Conservation (phyloP, 768 basidiomycete genomes). For the Boletus edulis region DNA sequence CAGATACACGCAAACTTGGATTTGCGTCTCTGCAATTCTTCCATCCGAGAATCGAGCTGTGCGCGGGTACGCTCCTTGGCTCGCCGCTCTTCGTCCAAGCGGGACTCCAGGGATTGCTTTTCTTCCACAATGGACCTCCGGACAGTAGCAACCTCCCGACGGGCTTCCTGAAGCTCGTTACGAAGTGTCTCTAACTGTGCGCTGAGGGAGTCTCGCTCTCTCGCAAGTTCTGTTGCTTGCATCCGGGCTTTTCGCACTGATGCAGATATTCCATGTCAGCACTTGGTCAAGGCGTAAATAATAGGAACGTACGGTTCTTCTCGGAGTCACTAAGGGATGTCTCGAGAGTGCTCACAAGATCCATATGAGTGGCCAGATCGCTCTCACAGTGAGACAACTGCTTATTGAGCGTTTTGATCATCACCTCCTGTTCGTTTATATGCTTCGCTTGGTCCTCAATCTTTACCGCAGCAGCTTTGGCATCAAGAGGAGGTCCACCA, state of each 20-base stretch:
- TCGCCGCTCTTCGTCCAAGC: conserved; percentile 81
- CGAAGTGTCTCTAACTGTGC: conserved; percentile 65
- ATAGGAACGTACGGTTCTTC: conserved; percentile 73
- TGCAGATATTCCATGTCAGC: conserved; percentile 9
- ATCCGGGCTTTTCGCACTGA: conserved; percentile 90
- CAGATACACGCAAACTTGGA: conserved; percentile 91
- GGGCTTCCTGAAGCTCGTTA: conserved; percentile 71
- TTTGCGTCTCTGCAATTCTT: conserved; percentile 79
- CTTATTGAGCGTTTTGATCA: conserved; percentile 94
- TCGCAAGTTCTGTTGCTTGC: conserved; percentile 87
- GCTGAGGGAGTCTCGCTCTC: conserved; percentile 78
- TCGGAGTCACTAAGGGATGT: conserved; percentile 87
- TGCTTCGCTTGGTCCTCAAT: conserved; percentile 74
- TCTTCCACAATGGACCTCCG: conserved; percentile 83
- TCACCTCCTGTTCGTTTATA: conserved; percentile 80
- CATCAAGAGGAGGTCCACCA: conserved; percentile 41
- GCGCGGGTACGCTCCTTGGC: conserved; percentile 87
- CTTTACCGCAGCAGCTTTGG: conserved; percentile 49
- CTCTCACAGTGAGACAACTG: conserved; percentile 91
- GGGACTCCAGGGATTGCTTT: conserved; percentile 81
- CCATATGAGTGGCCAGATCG: conserved; percentile 89
- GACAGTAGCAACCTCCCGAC: conserved; percentile 74
- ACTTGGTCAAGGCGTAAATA: not conserved
- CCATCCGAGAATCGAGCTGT: conserved; percentile 85
- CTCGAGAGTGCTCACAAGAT: conserved; percentile 82